Evolutionary conservation across 371 early-diverging fungal genomes (phyloP).

Genomic region (Rhizopus sp.): DNA sequence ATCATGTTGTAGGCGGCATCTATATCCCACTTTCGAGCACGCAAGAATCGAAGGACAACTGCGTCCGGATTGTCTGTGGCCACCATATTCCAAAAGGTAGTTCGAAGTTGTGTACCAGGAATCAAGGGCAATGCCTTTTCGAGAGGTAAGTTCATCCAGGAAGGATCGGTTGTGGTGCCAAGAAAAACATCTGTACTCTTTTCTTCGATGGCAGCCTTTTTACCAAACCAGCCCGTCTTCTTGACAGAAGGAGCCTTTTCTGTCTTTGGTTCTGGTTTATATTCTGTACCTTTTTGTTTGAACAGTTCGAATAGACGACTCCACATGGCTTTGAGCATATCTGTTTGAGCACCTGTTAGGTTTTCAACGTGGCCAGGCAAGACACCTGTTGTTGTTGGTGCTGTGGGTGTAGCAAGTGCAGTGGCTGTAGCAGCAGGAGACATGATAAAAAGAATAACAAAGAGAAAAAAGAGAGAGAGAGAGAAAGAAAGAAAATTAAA

Average conservation of each 20-base stretch:
- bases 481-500: constrained; percentile 11
- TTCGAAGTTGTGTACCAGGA: constrained; percentile 34
- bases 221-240: constrained; percentile 39
- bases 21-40: constrained; percentile 81
- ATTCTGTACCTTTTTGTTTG: constrained; percentile 40
- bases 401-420: constrained; percentile 15
- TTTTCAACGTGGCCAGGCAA: constrained; percentile 46
- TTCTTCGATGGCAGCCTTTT: constrained; percentile 34
- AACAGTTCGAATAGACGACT: constrained; percentile 49
- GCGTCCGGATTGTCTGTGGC: constrained; percentile 71
- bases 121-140: constrained; percentile 46
- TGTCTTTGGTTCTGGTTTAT: constrained; percentile 26
- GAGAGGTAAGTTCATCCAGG: constrained; percentile 36
- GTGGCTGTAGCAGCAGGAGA: constrained; percentile 16
- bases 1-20: constrained; percentile 68
- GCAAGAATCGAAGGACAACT: constrained; percentile 67
- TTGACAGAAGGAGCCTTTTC: constrained; percentile 18
- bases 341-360: constrained; percentile 52
- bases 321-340: constrained; percentile 59
- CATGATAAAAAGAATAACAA: constrained; percentile 12
- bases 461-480: constrained; percentile 9
- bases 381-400: constrained; percentile 9
- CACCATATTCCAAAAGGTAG: constrained; percentile 58
- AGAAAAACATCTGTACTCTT: constrained; percentile 49
- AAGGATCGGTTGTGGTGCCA: constrained; percentile 45